phyloP scores from a whole-genome alignment of 805 yeast species.

The Kodamaea laetipori region DNA sequence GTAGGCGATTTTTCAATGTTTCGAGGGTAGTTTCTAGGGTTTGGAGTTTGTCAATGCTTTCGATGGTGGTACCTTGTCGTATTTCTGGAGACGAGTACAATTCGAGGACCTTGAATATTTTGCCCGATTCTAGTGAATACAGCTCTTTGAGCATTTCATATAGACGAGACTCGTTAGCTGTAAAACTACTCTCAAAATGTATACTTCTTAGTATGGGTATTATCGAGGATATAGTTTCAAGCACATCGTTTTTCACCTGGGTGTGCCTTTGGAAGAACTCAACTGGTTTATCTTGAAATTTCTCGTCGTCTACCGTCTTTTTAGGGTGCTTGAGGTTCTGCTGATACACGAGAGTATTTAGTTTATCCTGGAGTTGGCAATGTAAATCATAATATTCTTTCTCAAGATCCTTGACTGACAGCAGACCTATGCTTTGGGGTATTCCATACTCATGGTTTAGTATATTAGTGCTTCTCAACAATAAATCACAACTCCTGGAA shows the following conservation, averaged over 20 bases:
- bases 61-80: conserved; percentile 10
- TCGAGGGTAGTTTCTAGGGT: background rate
- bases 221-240: conserved; percentile 8
- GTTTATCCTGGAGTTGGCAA: conserved; percentile 23
- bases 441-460: conserved; percentile 38
- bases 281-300: background rate
- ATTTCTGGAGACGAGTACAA: background rate
- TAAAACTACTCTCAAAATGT: conserved; percentile 6
- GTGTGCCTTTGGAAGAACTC: conserved; percentile 8
- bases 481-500: conserved; percentile 25
- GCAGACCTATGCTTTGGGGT: conserved; percentile 19
- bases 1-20: conserved; percentile 1
- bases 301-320: background rate
- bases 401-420: conserved; percentile 23
- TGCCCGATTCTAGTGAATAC: conserved; percentile 8
- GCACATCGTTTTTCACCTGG: conserved; percentile 5
- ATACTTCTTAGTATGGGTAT: conserved; percentile 12
- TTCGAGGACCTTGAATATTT: conserved; percentile 1
- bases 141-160: conserved; percentile 3
- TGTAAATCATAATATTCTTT: conserved; percentile 28
- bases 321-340: conserved; percentile 23
- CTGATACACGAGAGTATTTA: conserved; percentile 33
- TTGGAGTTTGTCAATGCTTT: background rate
- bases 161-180: background rate
- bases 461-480: conserved; percentile 23